phyloP scores from a whole-genome alignment of 83 land plant species.

The Picea abies region DNA sequence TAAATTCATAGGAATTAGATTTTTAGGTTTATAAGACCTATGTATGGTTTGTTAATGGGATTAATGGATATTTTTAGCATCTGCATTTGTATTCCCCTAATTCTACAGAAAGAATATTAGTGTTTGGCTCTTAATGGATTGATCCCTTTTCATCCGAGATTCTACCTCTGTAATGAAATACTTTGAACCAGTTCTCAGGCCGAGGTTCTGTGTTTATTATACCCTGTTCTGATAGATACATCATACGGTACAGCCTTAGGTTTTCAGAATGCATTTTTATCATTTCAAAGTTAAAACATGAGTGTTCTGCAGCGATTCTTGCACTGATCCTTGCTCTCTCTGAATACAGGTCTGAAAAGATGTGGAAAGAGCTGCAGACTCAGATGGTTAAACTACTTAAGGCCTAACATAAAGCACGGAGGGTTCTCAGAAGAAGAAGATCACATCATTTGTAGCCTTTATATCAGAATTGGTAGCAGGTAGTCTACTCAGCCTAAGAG shows the following conservation, averaged over 20 bases:
- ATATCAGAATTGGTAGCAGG: slow-evolving; percentile 58
- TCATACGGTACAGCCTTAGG: not conserved
- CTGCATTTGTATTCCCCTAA: not conserved
- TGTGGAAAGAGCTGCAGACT: slow-evolving; percentile 62
- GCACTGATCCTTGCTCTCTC: too few relatives aligned
- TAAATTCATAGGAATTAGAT: too few relatives aligned
- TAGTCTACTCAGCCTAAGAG: not conserved
- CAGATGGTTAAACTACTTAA: slow-evolving; percentile 54
- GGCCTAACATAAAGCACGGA: slow-evolving; percentile 58
- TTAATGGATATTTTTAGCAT: not conserved
- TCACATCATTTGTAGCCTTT: slow-evolving; percentile 49
- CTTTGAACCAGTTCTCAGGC: not conserved
- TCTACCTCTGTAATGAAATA: not conserved
- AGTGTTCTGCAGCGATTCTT: not conserved
- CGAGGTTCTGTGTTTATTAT: not conserved
- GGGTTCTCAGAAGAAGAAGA: slow-evolving; percentile 61
- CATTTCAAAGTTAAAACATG: not conserved
- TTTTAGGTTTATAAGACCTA: not conserved
- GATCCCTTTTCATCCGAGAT: not conserved
- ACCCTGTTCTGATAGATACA: not conserved
- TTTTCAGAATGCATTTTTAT: not conserved
- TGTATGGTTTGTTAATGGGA: not conserved
- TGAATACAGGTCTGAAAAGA: slow-evolving; percentile 19
- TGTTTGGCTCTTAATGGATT: not conserved
- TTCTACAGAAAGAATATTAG: not conserved